Evolutionary conservation across 495 filamentous ascomycete genomes (phyloP).

Genomic region (Annulohypoxylon stygium): DNA sequence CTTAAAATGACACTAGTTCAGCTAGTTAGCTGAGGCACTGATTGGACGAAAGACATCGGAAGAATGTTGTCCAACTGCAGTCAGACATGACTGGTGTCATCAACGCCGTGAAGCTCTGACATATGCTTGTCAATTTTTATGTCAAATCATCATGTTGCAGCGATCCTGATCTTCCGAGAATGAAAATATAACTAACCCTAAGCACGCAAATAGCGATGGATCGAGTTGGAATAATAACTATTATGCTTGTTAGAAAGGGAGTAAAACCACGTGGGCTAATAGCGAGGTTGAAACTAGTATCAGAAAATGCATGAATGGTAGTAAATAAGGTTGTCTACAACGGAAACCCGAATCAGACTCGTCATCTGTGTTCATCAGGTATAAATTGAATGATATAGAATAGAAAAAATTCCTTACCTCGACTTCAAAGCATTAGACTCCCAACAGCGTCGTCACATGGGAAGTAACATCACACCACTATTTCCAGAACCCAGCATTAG

Average conservation of each 20-base stretch:
- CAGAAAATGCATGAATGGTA: slow-evolving; percentile 88
- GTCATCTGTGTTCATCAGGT: slow-evolving; percentile 86
- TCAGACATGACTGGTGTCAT: slow-evolving; percentile 68
- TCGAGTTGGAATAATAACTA: slow-evolving; percentile 3
- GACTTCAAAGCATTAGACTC: not conserved
- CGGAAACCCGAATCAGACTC: slow-evolving; percentile 87
- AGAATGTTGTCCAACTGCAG: slow-evolving; percentile 48
- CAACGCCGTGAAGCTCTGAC: slow-evolving; percentile 77
- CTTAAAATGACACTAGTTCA: slow-evolving; percentile 9
- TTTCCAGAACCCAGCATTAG: slow-evolving; percentile 17
- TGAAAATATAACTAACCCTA: slow-evolving; percentile 29
- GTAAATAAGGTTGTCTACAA: slow-evolving; percentile 78
- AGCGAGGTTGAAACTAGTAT: slow-evolving; percentile 40
- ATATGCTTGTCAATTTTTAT: slow-evolving; percentile 86
- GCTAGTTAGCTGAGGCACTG: slow-evolving; percentile 44
- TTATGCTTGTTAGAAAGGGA: slow-evolving; percentile 23
- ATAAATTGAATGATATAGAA: slow-evolving; percentile 30
- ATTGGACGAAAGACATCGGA: slow-evolving; percentile 8
- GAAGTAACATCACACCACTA: slow-evolving; percentile 10
- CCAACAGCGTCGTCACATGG: not conserved
- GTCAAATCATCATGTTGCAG: slow-evolving; percentile 73
- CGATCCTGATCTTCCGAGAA: slow-evolving; percentile 4
- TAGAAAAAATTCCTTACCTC: slow-evolving; percentile 38
- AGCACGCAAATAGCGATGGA: not conserved
- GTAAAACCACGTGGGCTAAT: not conserved